Base-by-base conservation (phyloP, 352 stramenopile species). In the Globisporangium takayamanum region DNA sequence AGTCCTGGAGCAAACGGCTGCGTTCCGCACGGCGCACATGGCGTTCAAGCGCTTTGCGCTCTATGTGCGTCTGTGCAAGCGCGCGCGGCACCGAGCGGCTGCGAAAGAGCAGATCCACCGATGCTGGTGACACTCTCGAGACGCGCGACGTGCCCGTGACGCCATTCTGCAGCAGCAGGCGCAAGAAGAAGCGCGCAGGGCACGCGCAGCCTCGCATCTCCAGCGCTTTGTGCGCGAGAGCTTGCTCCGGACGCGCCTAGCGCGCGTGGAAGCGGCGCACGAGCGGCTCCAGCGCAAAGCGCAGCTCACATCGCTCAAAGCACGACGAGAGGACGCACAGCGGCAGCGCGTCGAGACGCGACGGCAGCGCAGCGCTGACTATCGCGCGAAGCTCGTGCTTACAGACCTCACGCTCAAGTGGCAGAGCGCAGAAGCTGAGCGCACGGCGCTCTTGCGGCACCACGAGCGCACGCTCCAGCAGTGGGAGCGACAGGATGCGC, bases 1-100 rank as follows among this genome's bases (percentile, higher is more conserved):
- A 10, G 18, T 63, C 12, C 3, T 44, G 11, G 15, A 33, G 37
- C 49, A 55, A 0, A 49, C 71, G 66, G 49, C 20, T 53, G 36
- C 7, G n/a, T 90, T 86, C 57, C 63, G 67, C 44, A 22, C 54
- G 18, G 4, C 73, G 44, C 69, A 87, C 47, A 62, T 72, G 55
- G 55, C 64, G 20, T 90, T 87, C 62, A 55, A 72, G 50, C 78
- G 80, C 20, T 59, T 58, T 11, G 15, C 54, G 15, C 79, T 90
- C 50, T 88, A 78, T 49, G 60, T 66, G 2, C 28, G 57, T 1
- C 63, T 75, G 14, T 64, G n/a, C 3, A 58, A 62, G 37, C 63
- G 74, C 6, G 64, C 37, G 3, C 44, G 60, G 2, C 50, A 44
- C 14, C 72, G 68, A 7, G 58, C 69, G 45, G 33, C 59, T 12